Conservation (phyloP, 2,329 filamentous ascomycete genomes). For the Waltergamsia citrina region DNA sequence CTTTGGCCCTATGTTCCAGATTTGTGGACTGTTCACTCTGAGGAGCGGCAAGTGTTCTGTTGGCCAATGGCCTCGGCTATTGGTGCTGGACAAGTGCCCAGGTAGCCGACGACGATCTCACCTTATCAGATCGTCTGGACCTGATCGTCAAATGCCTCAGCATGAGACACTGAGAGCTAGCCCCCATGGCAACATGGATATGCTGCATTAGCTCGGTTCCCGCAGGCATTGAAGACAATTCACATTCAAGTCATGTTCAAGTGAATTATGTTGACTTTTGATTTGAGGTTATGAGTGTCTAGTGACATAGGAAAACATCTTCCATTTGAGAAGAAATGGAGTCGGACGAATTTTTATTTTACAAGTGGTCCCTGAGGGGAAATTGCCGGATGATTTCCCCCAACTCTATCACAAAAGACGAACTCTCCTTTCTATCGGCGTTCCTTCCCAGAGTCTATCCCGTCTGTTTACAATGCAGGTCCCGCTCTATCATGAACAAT, state of each 20-base stretch:
- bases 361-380: slow-evolving; percentile 26
- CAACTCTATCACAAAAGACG: slow-evolving; percentile 23
- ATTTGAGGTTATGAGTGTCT: slow-evolving; percentile 3
- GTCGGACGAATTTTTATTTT: slow-evolving; percentile 34
- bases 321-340: slow-evolving; percentile 23
- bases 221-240: slow-evolving; percentile 1
- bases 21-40: not conserved
- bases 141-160: slow-evolving; percentile 2
- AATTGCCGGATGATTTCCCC: slow-evolving; percentile 19
- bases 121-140: not conserved
- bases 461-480: slow-evolving; percentile 29
- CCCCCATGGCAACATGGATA: not conserved
- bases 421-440: slow-evolving; percentile 18
- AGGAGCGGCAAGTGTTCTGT: not conserved
- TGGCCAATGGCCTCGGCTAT: not conserved
- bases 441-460: slow-evolving; percentile 22
- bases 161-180: not conserved
- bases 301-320: slow-evolving; percentile 15
- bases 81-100: not conserved
- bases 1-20: not conserved
- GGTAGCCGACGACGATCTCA: not conserved
- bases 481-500: slow-evolving; percentile 23
- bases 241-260: not conserved
- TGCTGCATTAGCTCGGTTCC: not conserved
- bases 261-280: not conserved